A percentile compares a stretch with the other conserved stretches of the same genome.
phyloP scores from a whole-genome alignment of 2,329 filamentous ascomycete genomes.

The Dactylellina haptotyla region DNA sequence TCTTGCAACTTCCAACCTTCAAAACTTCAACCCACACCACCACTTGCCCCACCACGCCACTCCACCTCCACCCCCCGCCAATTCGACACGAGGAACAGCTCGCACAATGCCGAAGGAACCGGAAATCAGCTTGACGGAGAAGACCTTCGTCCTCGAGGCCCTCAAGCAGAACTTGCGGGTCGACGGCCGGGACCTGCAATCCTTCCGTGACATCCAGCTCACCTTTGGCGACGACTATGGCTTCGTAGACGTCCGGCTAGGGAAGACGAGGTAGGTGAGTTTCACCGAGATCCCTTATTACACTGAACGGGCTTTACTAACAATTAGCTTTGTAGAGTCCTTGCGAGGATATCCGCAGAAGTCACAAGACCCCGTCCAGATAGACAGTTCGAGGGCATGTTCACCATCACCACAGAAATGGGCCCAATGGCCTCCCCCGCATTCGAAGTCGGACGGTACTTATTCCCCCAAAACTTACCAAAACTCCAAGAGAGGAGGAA shows the following conservation, averaged over 20 bases:
- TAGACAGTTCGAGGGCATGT: constrained; percentile 93
- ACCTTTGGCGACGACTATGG: constrained; percentile 91
- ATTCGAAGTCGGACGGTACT: constrained; percentile 81
- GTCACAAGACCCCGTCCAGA: constrained; percentile 86
- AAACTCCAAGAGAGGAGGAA: constrained; percentile 55
- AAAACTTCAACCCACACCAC: background rate
- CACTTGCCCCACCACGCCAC: constrained; percentile 8
- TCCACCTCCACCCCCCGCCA: background rate
- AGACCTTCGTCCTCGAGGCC: constrained; percentile 83
- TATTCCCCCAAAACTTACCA: constrained; percentile 4
- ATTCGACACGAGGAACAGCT: background rate
- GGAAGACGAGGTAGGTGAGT: constrained; percentile 80
- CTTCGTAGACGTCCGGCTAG: constrained; percentile 83
- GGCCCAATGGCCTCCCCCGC: constrained; percentile 90
- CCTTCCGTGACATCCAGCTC: constrained; percentile 80
- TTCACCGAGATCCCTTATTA: background rate
- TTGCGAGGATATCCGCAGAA: constrained; percentile 86
- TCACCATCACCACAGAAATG: constrained; percentile 90
- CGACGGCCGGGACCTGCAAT: constrained; percentile 82
- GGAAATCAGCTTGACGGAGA: constrained; percentile 88
- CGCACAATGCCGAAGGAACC: constrained; percentile 86
- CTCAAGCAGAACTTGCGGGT: constrained; percentile 82
- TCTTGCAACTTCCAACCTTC: constrained; percentile 2
- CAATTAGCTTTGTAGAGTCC: constrained; percentile 68
- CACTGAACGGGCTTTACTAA: background rate